Evolutionary conservation across 2,329 filamentous ascomycete genomes (phyloP).

Genomic region (Aspergillus luchuensis): DNA sequence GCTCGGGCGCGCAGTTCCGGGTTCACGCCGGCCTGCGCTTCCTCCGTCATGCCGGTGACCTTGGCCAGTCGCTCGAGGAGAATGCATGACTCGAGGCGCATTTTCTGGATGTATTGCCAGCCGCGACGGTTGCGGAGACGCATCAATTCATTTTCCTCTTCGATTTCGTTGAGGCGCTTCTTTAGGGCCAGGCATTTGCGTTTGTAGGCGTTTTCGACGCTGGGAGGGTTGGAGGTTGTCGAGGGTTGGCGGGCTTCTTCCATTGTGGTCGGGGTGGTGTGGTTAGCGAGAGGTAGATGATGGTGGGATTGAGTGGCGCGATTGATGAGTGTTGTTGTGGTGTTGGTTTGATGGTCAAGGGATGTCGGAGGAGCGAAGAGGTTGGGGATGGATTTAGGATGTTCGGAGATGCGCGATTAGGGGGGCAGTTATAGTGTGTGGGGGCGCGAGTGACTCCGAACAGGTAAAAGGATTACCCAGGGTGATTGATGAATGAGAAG

Average conservation of each 20-base stretch:
- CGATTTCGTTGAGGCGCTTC: slow-evolving; percentile 86
- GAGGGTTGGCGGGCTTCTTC: slow-evolving; percentile 34
- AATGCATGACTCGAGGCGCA: slow-evolving; percentile 65
- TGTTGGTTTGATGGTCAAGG: background rate
- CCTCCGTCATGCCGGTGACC: slow-evolving; percentile 46
- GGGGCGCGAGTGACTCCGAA: background rate
- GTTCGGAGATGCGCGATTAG: background rate
- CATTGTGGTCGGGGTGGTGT: slow-evolving; percentile 24
- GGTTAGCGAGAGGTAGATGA: background rate
- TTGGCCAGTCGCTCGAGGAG: slow-evolving; percentile 45
- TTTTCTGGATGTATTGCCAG: slow-evolving; percentile 84
- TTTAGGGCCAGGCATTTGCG: slow-evolving; percentile 95
- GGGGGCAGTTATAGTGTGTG: background rate
- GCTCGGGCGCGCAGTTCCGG: slow-evolving; percentile 43
- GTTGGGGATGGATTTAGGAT: background rate
- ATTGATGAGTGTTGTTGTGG: background rate
- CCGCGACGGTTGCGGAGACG: slow-evolving; percentile 77
- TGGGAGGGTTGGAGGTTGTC: slow-evolving; percentile 65
- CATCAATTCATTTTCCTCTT: slow-evolving; percentile 84
- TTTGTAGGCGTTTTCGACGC: slow-evolving; percentile 93
- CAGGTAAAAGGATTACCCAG: background rate
- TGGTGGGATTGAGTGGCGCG: background rate
- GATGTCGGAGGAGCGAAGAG: background rate
- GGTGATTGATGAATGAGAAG: background rate
- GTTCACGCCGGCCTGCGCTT: slow-evolving; percentile 36